Evolutionary conservation across 2,329 filamentous ascomycete genomes (phyloP).

Genomic region (Cladosporium phlei): DNA sequence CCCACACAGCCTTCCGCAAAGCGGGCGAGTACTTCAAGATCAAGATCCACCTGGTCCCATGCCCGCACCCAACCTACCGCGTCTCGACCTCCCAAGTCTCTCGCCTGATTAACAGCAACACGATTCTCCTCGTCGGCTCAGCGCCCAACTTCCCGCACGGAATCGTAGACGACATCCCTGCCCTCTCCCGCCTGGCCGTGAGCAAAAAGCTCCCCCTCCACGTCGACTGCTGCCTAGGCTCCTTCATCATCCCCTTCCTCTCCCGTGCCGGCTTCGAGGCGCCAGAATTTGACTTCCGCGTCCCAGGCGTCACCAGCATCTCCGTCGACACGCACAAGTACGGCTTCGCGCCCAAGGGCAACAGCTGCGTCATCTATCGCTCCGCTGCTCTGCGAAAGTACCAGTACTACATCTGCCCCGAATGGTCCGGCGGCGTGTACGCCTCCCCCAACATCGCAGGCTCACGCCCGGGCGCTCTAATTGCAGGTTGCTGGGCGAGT

Average conservation of each 20-base stretch:
- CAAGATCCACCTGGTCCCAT: slow-evolving; percentile 82
- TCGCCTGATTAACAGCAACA: slow-evolving; percentile 89
- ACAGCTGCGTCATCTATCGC: slow-evolving; percentile 88
- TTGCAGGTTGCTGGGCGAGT: slow-evolving; percentile 92
- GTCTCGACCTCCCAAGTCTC: slow-evolving; percentile 73
- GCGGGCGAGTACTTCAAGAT: slow-evolving; percentile 95
- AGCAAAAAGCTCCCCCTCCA: slow-evolving; percentile 81
- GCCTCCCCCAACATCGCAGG: slow-evolving; percentile 89
- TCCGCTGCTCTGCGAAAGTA: slow-evolving; percentile 71
- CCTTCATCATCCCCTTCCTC: slow-evolving; percentile 88
- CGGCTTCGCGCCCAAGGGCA: slow-evolving; percentile 96
- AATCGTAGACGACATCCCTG: slow-evolving; percentile 90
- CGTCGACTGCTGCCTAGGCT: slow-evolving; percentile 95
- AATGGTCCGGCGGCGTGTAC: slow-evolving; percentile 95
- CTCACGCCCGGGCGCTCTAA: slow-evolving; percentile 85
- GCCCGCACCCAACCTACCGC: slow-evolving; percentile 79
- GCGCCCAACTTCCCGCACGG: slow-evolving; percentile 98
- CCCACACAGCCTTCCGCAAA: slow-evolving; percentile 94
- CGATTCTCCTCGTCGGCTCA: slow-evolving; percentile 84
- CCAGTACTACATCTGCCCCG: slow-evolving; percentile 93
- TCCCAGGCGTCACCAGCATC: slow-evolving; percentile 91
- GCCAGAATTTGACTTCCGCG: slow-evolving; percentile 85
- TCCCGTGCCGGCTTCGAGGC: slow-evolving; percentile 89
- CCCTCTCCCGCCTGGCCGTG: slow-evolving; percentile 75
- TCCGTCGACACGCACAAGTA: slow-evolving; percentile 98